A percentile compares a stretch with the other conserved stretches of the same genome.
phyloP scores from a whole-genome alignment of 768 basidiomycete genomes.

The Suillus sp. region DNA sequence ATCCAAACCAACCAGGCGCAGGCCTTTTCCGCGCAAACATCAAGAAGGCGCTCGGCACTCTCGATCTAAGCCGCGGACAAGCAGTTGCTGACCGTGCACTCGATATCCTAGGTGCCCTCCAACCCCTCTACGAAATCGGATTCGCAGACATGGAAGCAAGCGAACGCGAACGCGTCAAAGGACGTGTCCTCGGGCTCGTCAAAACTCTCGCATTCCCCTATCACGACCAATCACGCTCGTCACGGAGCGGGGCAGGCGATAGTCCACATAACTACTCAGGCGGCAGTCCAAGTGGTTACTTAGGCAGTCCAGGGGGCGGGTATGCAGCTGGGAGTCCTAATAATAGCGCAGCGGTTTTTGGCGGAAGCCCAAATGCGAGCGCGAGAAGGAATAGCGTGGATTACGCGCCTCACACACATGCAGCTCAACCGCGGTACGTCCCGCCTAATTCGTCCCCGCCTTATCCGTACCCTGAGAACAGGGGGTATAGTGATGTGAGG shows the following conservation, averaged over 20 bases:
- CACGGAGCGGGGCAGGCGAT: slow-evolving; percentile 38
- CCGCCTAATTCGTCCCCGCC: slow-evolving; percentile 4
- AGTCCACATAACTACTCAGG: slow-evolving; percentile 50
- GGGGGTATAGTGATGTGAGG: slow-evolving; percentile 8
- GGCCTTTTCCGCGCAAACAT: slow-evolving; percentile 77
- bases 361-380: background rate
- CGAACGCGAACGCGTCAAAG: slow-evolving; percentile 60
- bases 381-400: background rate
- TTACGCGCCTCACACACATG: background rate
- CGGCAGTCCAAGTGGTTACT: slow-evolving; percentile 60
- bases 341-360: background rate
- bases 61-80: slow-evolving; percentile 65
- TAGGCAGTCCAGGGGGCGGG: slow-evolving; percentile 51
- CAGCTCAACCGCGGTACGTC: slow-evolving; percentile 5
- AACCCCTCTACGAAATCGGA: slow-evolving; percentile 72
- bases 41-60: slow-evolving; percentile 62
- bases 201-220: slow-evolving; percentile 83
- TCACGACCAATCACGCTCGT: slow-evolving; percentile 60
- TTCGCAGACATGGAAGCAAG: slow-evolving; percentile 52
- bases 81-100: slow-evolving; percentile 75
- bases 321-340: slow-evolving; percentile 10
- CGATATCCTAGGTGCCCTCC: slow-evolving; percentile 68
- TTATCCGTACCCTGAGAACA: slow-evolving; percentile 7
- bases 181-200: slow-evolving; percentile 63
- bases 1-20: slow-evolving; percentile 79